Evolutionary conservation across 306 rosid species (phyloP).

Genomic region (Rosa lucieae): DNA sequence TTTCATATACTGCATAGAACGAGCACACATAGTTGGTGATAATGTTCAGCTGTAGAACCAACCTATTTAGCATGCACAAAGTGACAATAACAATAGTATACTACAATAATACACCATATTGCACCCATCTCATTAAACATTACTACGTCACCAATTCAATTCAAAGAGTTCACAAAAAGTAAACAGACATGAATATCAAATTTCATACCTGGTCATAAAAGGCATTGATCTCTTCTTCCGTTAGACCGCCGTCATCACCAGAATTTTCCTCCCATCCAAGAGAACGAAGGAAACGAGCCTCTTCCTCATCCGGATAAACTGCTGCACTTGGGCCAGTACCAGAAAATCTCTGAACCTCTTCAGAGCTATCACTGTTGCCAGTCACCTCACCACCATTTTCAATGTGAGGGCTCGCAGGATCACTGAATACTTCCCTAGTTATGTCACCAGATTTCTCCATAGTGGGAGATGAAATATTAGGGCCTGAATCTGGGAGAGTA

Average conservation of each 20-base stretch:
- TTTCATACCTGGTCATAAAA: constrained; percentile 71
- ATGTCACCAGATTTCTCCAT: constrained; percentile 63
- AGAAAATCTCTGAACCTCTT: constrained; percentile 44
- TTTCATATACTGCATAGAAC: constrained; percentile 54
- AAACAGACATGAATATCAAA: not conserved
- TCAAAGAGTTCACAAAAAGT: not conserved
- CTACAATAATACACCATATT: not conserved
- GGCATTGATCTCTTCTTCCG: constrained; percentile 90
- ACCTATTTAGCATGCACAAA: not conserved
- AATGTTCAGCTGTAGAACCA: not conserved
- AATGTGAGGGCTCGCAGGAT: constrained; percentile 47
- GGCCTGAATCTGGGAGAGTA: constrained; percentile 53
- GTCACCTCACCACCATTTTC: constrained; percentile 57
- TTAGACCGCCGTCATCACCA: constrained; percentile 91
- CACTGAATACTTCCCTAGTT: constrained; percentile 39
- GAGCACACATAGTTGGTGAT: constrained; percentile 12
- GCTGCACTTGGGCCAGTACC: constrained; percentile 44
- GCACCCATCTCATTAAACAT: not conserved
- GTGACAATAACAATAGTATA: not conserved
- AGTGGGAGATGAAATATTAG: constrained; percentile 50
- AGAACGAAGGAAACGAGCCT: constrained; percentile 92
- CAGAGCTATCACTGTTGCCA: constrained; percentile 54
- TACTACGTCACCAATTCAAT: not conserved
- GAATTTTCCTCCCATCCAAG: constrained; percentile 97
- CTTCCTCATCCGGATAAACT: constrained; percentile 80